Conservation (phyloP, 2,329 filamentous ascomycete species). For the Onygenales sp. region DNA sequence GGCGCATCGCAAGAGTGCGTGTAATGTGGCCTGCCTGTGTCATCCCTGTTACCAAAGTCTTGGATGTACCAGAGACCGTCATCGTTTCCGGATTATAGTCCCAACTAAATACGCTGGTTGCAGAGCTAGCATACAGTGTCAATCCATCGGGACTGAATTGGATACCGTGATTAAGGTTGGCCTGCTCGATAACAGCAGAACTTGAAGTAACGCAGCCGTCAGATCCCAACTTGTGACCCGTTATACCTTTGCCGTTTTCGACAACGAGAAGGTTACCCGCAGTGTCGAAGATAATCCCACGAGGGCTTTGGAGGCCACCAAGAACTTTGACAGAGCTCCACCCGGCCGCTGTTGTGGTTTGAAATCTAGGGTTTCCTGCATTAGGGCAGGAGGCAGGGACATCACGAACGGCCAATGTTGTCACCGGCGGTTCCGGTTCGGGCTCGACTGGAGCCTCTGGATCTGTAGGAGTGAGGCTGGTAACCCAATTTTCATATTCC, state of each 20-base stretch:
- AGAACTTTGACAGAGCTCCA: slow-evolving; percentile 35
- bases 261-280: slow-evolving; percentile 42
- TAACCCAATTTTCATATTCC: background rate
- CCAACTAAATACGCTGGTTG: slow-evolving; percentile 54
- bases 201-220: slow-evolving; percentile 15
- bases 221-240: slow-evolving; percentile 27
- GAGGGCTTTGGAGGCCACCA: slow-evolving; percentile 34
- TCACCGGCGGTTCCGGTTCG: background rate
- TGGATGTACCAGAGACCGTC: slow-evolving; percentile 37
- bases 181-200: slow-evolving; percentile 1
- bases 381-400: background rate
- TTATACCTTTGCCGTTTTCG: slow-evolving; percentile 31
- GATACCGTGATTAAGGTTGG: slow-evolving; percentile 47
- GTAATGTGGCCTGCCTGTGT: slow-evolving; percentile 51
- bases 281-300: slow-evolving; percentile 39
- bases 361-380: background rate
- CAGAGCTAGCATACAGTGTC: slow-evolving; percentile 47
- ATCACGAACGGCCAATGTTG: background rate
- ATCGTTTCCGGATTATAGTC: slow-evolving; percentile 49
- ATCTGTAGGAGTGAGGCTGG: background rate
- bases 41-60: slow-evolving; percentile 55
- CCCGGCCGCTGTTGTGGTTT: background rate
- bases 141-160: slow-evolving; percentile 39
- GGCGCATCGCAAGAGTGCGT: slow-evolving; percentile 56
- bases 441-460: background rate